These are phyloP conservation scores for Meyerozyma athensensis DNA, from an alignment of 1,139 yeast species.

Conservation along the genomic window DNA sequence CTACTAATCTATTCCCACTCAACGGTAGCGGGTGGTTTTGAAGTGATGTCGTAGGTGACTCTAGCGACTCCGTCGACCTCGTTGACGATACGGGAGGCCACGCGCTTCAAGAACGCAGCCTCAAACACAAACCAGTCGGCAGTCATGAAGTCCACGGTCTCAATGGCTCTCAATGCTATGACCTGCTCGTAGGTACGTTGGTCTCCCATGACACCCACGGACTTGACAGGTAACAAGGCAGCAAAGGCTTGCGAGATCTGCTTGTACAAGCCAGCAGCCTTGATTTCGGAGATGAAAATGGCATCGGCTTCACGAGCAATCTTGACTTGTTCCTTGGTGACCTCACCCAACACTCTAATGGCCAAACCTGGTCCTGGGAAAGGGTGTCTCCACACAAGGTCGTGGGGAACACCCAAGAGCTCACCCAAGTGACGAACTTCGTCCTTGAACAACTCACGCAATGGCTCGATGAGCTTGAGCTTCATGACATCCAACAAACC, in stretches of 20 bases:
- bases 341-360: constrained; percentile 95
- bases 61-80: constrained; percentile 99
- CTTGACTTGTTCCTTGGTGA: constrained; percentile 84
- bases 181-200: constrained; percentile 99
- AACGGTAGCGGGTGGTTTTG: constrained; percentile 99
- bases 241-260: constrained; percentile 98
- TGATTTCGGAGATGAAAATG: constrained; percentile 94
- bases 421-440: constrained; percentile 97
- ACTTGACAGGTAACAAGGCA: constrained; percentile 91
- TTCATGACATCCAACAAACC: constrained; percentile 97
- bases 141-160: constrained; percentile 97
- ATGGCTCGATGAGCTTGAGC: constrained; percentile 95
- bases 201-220: constrained; percentile 99
- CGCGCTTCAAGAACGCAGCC: constrained; percentile 85
- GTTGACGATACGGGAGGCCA: constrained; percentile 93
- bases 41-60: constrained; percentile 96
- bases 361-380: constrained; percentile 99
- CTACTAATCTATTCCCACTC: constrained; percentile 82
- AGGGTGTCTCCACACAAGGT: constrained; percentile 99
- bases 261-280: constrained; percentile 85
- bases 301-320: constrained; percentile 97
- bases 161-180: constrained; percentile 96
- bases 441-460: constrained; percentile 96
- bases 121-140: constrained; percentile 98
- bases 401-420: constrained; percentile 91